Base-by-base conservation (phyloP, 768 basidiomycete genomes). In the Termitomyces sp. region DNA sequence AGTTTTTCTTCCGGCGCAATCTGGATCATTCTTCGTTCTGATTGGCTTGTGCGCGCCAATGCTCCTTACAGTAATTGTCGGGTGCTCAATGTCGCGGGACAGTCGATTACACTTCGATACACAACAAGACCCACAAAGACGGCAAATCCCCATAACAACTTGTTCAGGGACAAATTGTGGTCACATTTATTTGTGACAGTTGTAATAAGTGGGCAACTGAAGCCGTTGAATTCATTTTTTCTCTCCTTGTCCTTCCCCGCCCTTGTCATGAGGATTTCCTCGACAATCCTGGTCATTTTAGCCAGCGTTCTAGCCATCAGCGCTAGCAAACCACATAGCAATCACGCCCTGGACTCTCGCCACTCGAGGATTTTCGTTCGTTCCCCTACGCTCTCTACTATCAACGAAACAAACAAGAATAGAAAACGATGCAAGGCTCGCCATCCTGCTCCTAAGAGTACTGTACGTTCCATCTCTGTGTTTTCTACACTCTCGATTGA, bases 191-290 rank as follows among this genome's bases (percentile, higher is more conserved):
- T 47, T 59, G 62, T 63, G 53, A 65, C 62, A 55, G 41, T 53
- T 57, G 51, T 53, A 48, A 61, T 60, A 56, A 53, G 49, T 53
- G 56, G 56, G 22, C 44, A 32, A 29, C 58, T 48, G 32, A 51
- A 26, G 3, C 58, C 59, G 59, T 41, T 41, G 20, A 22, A 32
- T 53, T 42, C 43, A 59, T 61, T 55, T 61, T 57, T 61, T 53
- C 36, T 58, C 48, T 42, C 53, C 29, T 59, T 55, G 22, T 47
- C 34, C 59, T 55, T 51, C 61, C 57, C 61, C 52, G 31, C 65
- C 66, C 46, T 49, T 53, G 62, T 60, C 58, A 82, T 83, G 82
- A 81, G 76, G 73, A 57, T 78, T 60, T 63, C 72, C 53, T 65
- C 74, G 61, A 66, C 78, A 37, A 32, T 76, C 41, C 56, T 78